These are phyloP conservation scores for Cryptosporidium bovis DNA, from an alignment of 169 alveolate species.

Conservation along the genomic window DNA sequence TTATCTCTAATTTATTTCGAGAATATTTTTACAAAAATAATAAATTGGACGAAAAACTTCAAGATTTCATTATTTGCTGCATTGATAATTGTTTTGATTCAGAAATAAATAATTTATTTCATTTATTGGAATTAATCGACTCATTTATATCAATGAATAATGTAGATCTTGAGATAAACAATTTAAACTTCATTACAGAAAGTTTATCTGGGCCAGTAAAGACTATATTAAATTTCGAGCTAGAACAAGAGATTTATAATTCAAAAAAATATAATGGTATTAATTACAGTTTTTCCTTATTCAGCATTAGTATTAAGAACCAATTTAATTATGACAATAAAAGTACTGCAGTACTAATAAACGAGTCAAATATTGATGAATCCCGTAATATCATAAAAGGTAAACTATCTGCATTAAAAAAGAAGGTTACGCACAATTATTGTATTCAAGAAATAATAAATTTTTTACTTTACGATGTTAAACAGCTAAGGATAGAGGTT, in stretches of 20 bases:
- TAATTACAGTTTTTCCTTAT: slow-evolving; percentile 1
- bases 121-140: slow-evolving; percentile 1
- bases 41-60: slow-evolving; percentile 15
- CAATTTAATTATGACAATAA: background rate
- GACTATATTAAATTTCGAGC: slow-evolving; percentile 40
- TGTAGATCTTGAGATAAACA: background rate
- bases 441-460: slow-evolving; percentile 52
- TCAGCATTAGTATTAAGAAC: slow-evolving; percentile 15
- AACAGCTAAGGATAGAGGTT: slow-evolving; percentile 50
- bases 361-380: slow-evolving; percentile 4
- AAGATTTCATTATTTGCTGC: slow-evolving; percentile 18
- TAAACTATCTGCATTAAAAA: background rate
- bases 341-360: background rate
- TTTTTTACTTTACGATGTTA: slow-evolving; percentile 24
- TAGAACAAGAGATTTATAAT: background rate
- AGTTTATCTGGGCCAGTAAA: slow-evolving; percentile 31
- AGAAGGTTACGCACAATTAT: slow-evolving; percentile 26
- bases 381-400: slow-evolving; percentile 1
- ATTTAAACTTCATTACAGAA: slow-evolving; percentile 12
- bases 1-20: slow-evolving; percentile 18
- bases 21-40: slow-evolving; percentile 44
- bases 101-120: slow-evolving; percentile 19
- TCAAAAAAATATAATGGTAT: slow-evolving; percentile 8
- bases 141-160: background rate
- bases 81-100: slow-evolving; percentile 6